A percentile compares a stretch with the other conserved stretches of the same genome.
phyloP scores from a whole-genome alignment of 2,329 filamentous ascomycete species.

The Fusarium xylarioides region DNA sequence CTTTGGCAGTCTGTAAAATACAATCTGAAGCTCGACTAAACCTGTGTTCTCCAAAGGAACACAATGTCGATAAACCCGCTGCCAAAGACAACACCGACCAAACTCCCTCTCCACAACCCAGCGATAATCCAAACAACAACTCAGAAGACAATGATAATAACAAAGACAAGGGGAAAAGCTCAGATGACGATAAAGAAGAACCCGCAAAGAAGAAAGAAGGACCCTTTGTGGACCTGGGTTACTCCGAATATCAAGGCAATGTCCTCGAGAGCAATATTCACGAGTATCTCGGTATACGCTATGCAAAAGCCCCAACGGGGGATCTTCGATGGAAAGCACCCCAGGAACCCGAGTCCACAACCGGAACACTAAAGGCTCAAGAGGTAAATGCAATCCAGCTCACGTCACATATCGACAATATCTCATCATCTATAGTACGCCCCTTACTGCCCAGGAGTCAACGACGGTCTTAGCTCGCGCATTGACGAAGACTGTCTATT shows the following conservation, averaged over 20 bases:
- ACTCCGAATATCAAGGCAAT: slow-evolving; percentile 56
- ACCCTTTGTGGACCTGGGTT: slow-evolving; percentile 52
- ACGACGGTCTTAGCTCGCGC: slow-evolving; percentile 37
- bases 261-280: slow-evolving; percentile 51
- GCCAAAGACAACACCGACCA: not conserved
- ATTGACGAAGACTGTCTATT: slow-evolving; percentile 57
- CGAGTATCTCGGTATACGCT: slow-evolving; percentile 60
- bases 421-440: slow-evolving; percentile 49
- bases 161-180: not conserved
- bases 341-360: slow-evolving; percentile 50
- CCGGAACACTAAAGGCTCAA: slow-evolving; percentile 49
- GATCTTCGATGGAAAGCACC: slow-evolving; percentile 62
- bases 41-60: slow-evolving; percentile 8
- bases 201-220: not conserved
- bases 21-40: slow-evolving; percentile 1
- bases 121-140: not conserved
- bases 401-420: not conserved
- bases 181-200: not conserved
- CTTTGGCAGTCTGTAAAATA: not conserved
- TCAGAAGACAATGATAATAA: not conserved
- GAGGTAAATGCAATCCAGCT: slow-evolving; percentile 34
- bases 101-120: not conserved
- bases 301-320: slow-evolving; percentile 60
- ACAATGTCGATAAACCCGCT: not conserved
- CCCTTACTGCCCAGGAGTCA: slow-evolving; percentile 54